Evolutionary conservation across 768 basidiomycete species (phyloP).

Genomic region (Lentinus brumalis): DNA sequence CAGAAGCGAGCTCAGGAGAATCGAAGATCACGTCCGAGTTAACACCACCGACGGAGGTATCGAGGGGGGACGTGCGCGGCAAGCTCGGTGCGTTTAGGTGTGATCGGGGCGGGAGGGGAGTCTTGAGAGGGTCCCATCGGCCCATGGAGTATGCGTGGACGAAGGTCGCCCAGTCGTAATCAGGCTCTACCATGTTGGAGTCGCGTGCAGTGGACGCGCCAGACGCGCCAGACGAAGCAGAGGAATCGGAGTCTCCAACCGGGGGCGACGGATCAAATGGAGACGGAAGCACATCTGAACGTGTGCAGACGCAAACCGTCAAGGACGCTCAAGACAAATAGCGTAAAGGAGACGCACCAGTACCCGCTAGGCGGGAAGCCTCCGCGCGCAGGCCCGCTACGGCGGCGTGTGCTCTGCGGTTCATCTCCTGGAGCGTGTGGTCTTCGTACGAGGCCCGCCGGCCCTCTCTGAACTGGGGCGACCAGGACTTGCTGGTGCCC

Average conservation of each 20-base stretch:
- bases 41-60: conserved; percentile 5
- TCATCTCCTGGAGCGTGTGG: conserved; percentile 27
- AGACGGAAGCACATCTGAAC: conserved; percentile 24
- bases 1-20: conserved; percentile 10
- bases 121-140: conserved; percentile 77
- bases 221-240: conserved; percentile 10
- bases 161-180: conserved; percentile 75
- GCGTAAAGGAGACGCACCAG: conserved; percentile 19
- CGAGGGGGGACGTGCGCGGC: conserved; percentile 3
- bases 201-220: conserved; percentile 18
- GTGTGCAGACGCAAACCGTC: background rate
- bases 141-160: conserved; percentile 76
- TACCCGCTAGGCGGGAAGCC: conserved; percentile 26
- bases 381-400: conserved; percentile 30
- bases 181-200: conserved; percentile 27
- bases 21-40: conserved; percentile 7
- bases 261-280: conserved; percentile 32
- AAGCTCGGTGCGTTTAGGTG: conserved; percentile 29
- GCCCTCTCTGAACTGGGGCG: background rate
- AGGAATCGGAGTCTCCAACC: conserved; percentile 14
- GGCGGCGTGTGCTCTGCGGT: conserved; percentile 27
- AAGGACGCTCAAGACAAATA: background rate
- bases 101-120: conserved; percentile 58
- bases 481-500: background rate
- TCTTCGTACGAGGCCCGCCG: conserved; percentile 8